A percentile compares a stretch with the other conserved stretches of the same genome.
phyloP scores from a whole-genome alignment of 768 basidiomycete genomes.

The Cystofilobasidium macerans region DNA sequence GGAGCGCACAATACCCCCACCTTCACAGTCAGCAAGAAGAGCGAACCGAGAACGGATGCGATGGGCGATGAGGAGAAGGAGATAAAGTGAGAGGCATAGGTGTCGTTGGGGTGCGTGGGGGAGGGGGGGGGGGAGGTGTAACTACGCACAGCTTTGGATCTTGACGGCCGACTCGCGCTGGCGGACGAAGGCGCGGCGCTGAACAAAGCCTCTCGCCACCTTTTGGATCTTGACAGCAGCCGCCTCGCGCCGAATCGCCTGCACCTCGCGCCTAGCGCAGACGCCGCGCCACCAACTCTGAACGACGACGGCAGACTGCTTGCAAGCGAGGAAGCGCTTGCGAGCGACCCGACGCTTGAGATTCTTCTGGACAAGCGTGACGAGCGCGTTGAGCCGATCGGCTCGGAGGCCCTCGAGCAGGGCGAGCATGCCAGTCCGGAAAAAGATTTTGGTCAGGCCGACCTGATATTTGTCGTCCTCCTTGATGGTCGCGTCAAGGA shows the following conservation, averaged over 20 bases:
- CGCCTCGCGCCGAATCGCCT: constrained; percentile 57
- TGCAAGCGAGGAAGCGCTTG: constrained; percentile 62
- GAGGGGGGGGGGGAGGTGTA: too few relatives aligned
- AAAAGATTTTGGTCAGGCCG: constrained; percentile 96
- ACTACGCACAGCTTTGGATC: constrained; percentile 71
- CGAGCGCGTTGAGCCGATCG: constrained; percentile 74
- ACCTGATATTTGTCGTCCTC: constrained; percentile 95
- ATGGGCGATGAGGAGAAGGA: constrained; percentile 11
- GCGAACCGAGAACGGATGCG: too few relatives aligned
- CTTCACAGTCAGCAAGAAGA: too few relatives aligned
- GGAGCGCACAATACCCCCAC: too few relatives aligned
- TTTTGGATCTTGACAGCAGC: constrained; percentile 69
- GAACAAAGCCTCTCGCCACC: constrained; percentile 58
- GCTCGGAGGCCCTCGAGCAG: constrained; percentile 83
- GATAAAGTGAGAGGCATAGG: not conserved
- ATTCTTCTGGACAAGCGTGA: constrained; percentile 96
- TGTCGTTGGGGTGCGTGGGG: too few relatives aligned
- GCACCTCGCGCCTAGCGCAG: constrained; percentile 59
- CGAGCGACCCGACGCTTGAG: constrained; percentile 75
- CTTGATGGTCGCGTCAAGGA: constrained; percentile 73
- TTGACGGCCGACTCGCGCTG: constrained; percentile 53
- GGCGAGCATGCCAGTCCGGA: constrained; percentile 97
- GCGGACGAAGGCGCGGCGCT: constrained; percentile 58
- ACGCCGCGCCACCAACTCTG: constrained; percentile 95
- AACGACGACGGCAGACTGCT: constrained; percentile 64